Percentiles rank a stretch among this genome's conserved stretches.
Evolutionary conservation across 768 basidiomycete species (phyloP).

Genomic region (Chalciporus pseudorubinellus): DNA sequence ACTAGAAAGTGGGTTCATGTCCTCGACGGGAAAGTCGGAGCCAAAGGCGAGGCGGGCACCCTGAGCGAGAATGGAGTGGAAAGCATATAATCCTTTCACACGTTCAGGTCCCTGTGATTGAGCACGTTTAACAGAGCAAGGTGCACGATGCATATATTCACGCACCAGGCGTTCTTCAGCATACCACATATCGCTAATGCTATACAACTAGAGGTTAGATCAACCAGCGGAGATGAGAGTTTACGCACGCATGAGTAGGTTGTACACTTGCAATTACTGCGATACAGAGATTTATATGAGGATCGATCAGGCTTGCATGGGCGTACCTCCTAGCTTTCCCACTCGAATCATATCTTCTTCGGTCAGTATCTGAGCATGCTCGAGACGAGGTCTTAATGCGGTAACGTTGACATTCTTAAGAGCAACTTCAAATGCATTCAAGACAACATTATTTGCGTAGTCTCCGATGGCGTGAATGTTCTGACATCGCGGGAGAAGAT

Average conservation of each 20-base stretch:
- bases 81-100: constrained; percentile 84
- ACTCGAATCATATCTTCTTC: constrained; percentile 73
- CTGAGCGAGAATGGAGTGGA: constrained; percentile 65
- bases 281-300: background rate
- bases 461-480: constrained; percentile 89
- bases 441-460: constrained; percentile 77
- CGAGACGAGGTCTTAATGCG: constrained; percentile 72
- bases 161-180: constrained; percentile 77
- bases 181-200: constrained; percentile 87
- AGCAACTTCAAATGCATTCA: constrained; percentile 78
- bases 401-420: constrained; percentile 59
- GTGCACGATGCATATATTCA: constrained; percentile 1
- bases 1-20: constrained; percentile 76
- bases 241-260: constrained; percentile 80
- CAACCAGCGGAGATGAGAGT: background rate
- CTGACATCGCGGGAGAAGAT: constrained; percentile 36
- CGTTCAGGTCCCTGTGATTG: constrained; percentile 70
- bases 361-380: constrained; percentile 88
- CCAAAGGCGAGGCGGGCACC: constrained; percentile 75
- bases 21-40: constrained; percentile 89
- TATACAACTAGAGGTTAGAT: constrained; percentile 24
- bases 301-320: background rate
- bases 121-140: background rate
- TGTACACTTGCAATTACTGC: constrained; percentile 88
- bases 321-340: constrained; percentile 72